These are phyloP conservation scores for Bidens hawaiensis DNA, from an alignment of 140 eudicot genomes.

Conservation along the genomic window DNA sequence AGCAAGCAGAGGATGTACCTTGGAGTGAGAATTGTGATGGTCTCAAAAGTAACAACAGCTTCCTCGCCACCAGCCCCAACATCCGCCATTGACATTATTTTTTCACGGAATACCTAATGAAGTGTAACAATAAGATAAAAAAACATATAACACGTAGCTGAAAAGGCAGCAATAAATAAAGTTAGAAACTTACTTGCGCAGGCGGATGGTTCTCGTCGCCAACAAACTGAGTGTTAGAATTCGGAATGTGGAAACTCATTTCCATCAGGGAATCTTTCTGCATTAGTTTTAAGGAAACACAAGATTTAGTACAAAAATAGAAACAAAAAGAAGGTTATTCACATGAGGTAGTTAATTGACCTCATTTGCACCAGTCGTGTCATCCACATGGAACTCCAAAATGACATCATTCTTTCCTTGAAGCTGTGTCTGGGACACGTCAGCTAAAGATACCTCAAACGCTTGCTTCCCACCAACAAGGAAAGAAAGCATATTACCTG, in stretches of 20 bases:
- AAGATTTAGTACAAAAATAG: not conserved
- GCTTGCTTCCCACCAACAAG: too few species aligned
- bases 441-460: too few species aligned
- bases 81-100: constrained; percentile 86
- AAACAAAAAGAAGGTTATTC: not conserved
- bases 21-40: constrained; percentile 91
- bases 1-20: constrained; percentile 42
- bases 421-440: too few species aligned
- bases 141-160: constrained; percentile 1
- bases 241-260: constrained; percentile 92
- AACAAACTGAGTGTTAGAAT: constrained; percentile 88
- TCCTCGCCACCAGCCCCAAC: constrained; percentile 92
- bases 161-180: not conserved
- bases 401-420: too few species aligned
- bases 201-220: constrained; percentile 94
- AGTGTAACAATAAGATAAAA: not conserved
- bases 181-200: constrained; percentile 60
- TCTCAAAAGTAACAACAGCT: constrained; percentile 95
- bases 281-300: not conserved
- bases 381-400: too few species aligned
- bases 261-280: constrained; percentile 99
- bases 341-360: constrained; percentile 23
- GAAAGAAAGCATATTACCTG: too few species aligned
- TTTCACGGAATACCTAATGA: constrained; percentile 71
- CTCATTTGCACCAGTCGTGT: too few species aligned